These are phyloP conservation scores for Neofusicoccum laricinum DNA, from an alignment of 2,329 filamentous ascomycete genomes.

Conservation along the genomic window DNA sequence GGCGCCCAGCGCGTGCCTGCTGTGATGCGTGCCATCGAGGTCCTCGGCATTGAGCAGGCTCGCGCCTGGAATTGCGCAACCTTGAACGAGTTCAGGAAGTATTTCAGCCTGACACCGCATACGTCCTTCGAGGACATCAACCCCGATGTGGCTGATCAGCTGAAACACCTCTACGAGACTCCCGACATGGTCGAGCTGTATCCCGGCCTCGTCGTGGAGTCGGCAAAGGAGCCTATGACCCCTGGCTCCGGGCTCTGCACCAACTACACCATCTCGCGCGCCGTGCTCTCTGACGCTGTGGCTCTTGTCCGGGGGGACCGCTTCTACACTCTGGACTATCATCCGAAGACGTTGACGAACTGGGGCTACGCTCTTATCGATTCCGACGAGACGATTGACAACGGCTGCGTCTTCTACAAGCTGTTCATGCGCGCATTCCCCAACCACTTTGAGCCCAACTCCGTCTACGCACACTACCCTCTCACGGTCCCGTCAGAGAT, in stretches of 20 bases:
- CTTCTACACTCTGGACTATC: slow-evolving; percentile 73
- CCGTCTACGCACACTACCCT: slow-evolving; percentile 79
- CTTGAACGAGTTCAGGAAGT: slow-evolving; percentile 81
- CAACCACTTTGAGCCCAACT: slow-evolving; percentile 72
- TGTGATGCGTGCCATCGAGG: slow-evolving; percentile 71
- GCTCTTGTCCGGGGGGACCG: slow-evolving; percentile 75
- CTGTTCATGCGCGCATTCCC: slow-evolving; percentile 77
- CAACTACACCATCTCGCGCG: slow-evolving; percentile 73
- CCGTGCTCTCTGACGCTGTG: slow-evolving; percentile 74
- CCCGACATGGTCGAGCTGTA: slow-evolving; percentile 80
- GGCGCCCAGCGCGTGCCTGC: slow-evolving; percentile 68
- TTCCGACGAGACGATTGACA: slow-evolving; percentile 70
- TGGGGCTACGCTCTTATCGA: slow-evolving; percentile 78
- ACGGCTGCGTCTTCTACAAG: slow-evolving; percentile 84
- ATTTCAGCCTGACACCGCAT: slow-evolving; percentile 74
- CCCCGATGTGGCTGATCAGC: slow-evolving; percentile 63
- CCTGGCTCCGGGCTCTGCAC: slow-evolving; percentile 70
- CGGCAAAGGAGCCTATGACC: slow-evolving; percentile 67
- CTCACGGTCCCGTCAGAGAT: slow-evolving; percentile 71
- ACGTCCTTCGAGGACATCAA: slow-evolving; percentile 82
- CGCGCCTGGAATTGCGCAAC: slow-evolving; percentile 74
- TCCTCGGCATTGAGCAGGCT: slow-evolving; percentile 75
- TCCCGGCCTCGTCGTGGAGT: slow-evolving; percentile 73
- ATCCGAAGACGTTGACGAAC: slow-evolving; percentile 71
- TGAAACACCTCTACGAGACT: slow-evolving; percentile 63